Evolutionary conservation across 164 flowering plant species (phyloP), one percentile per base, ranked within the genome.

Genomic region (Aristolochia californica): DNA sequence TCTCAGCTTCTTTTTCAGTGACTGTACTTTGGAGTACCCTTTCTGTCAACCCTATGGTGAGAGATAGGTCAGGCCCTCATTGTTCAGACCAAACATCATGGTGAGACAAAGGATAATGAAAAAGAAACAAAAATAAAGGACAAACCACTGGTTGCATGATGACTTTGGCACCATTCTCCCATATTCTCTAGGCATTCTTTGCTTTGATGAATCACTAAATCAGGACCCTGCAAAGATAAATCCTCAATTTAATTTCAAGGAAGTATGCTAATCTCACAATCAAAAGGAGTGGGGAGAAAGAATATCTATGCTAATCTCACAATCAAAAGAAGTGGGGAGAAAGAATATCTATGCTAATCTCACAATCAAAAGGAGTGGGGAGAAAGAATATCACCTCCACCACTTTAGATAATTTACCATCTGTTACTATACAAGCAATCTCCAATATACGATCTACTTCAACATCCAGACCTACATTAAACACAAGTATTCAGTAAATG

Each of bases 161-260:
- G 97, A 38, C 45, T 55, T 74, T 76, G 85, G 74, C 97, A 87
- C 99, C 99, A 94, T 62, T 84, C 93, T 24, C 94, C 96, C 99
- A 94, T 94, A 47, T 72, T 75, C 57, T 84, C 96, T 27, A 94
- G 61, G 62, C 95, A 84, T 59, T 88, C 89, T 56, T 83, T 77
- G 15, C 77, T 54, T 75, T 94, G 99, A 77, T 82, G 81, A 48
- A 94, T 86, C 38, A 90, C 87, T 74, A 94, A 73, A 74, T 87
- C 93, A 40, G 99, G 99, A 63, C 99, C 99, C 99, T 94, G 25
- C n/a, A 55, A 17, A 50, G n/a, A 50, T 22, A 21, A 44, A 13
- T 4, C 20, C n/a, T 24, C 21, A 44, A 15, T 7, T 57, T 23
- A 24, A 22, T 22, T 22, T 23, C 23, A 4, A 23, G 8, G 60